Conservation (phyloP, 2,329 filamentous ascomycete species). For the Xylariaceae sp. region DNA sequence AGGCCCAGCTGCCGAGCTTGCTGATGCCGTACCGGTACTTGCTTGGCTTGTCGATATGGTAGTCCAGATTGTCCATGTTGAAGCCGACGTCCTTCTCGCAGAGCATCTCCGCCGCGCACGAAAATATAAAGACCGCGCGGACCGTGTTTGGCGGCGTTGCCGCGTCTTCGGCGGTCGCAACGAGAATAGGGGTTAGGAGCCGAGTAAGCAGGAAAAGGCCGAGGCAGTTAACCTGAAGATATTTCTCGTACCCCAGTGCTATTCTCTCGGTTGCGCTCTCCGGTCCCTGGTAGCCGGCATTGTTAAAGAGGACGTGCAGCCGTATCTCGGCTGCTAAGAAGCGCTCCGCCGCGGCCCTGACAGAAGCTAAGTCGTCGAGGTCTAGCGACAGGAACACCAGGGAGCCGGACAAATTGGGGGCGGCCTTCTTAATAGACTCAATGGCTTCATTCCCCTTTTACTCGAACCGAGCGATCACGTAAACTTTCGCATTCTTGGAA, state of each 20-base stretch:
- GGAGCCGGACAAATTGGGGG: conserved; percentile 36
- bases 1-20: conserved; percentile 29
- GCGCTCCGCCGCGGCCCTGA: conserved; percentile 41
- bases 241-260: conserved; percentile 36
- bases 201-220: conserved; percentile 35
- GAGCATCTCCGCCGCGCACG: conserved; percentile 19
- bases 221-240: conserved; percentile 35
- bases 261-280: conserved; percentile 29
- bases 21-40: conserved; percentile 27
- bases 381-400: conserved; percentile 43
- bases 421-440: conserved; percentile 38
- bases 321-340: conserved; percentile 40
- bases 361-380: conserved; percentile 42
- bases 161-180: conserved; percentile 25
- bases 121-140: conserved; percentile 35
- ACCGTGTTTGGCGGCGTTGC: conserved; percentile 7
- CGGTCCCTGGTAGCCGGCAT: conserved; percentile 43
- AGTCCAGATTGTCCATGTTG: conserved; percentile 28
- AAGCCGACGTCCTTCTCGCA: conserved; percentile 23
- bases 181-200: conserved; percentile 29
- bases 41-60: conserved; percentile 14
- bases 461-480: conserved; percentile 45
- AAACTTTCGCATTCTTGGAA: conserved; percentile 46
- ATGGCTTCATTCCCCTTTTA: conserved; percentile 44
- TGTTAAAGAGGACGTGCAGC: conserved; percentile 46